These are phyloP conservation scores for Terfezia boudieri DNA, from an alignment of 495 filamentous ascomycete genomes.

Conservation along the genomic window DNA sequence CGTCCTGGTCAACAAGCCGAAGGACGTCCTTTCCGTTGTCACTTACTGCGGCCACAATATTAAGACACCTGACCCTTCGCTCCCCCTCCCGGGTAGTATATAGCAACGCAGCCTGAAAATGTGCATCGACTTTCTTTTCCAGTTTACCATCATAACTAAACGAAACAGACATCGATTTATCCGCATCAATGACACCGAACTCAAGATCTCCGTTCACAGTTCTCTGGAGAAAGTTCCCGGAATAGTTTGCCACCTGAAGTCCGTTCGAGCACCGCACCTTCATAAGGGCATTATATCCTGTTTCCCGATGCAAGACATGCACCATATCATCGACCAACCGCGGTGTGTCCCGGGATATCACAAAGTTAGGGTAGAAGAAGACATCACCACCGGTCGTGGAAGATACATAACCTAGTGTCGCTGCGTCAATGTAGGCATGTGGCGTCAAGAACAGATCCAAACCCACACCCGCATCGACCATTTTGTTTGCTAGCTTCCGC, in stretches of 20 bases:
- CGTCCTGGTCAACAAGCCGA: constrained; percentile 87
- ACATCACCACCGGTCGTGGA: constrained; percentile 74
- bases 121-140: constrained; percentile 83
- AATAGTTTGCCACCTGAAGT: constrained; percentile 77
- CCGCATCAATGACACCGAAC: constrained; percentile 76
- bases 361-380: constrained; percentile 92
- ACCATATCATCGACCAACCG: constrained; percentile 71
- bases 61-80: constrained; percentile 75
- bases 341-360: constrained; percentile 57
- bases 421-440: constrained; percentile 79
- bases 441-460: constrained; percentile 87
- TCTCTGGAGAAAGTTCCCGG: constrained; percentile 90
- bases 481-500: constrained; percentile 60
- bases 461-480: constrained; percentile 74
- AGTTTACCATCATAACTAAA: constrained; percentile 97
- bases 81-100: constrained; percentile 86
- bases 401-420: constrained; percentile 65
- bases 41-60: constrained; percentile 76
- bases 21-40: constrained; percentile 65
- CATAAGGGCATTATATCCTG: constrained; percentile 91
- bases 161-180: constrained; percentile 77
- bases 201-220: constrained; percentile 75
- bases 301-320: constrained; percentile 75
- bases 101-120: constrained; percentile 88
- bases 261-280: constrained; percentile 97